These are phyloP conservation scores for Bruguiera sexangula DNA, from an alignment of 345 rosid genomes.

Conservation along the genomic window DNA sequence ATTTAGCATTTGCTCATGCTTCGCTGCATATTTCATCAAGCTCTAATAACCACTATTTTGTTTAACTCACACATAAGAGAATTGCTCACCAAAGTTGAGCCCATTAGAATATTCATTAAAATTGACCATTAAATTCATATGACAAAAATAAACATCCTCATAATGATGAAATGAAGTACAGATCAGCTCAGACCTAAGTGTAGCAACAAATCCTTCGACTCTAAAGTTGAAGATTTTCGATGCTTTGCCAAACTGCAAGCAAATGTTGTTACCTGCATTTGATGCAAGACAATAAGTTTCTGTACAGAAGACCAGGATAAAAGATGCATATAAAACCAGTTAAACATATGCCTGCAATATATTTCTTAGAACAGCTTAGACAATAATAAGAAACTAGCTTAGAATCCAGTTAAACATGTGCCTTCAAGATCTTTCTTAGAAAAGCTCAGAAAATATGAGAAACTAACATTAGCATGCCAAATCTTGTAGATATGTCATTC, in stretches of 20 bases:
- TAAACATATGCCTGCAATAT: too few relatives aligned
- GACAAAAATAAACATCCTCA: constrained; percentile 7
- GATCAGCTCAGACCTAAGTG: constrained; percentile 73
- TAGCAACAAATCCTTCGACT: constrained; percentile 83
- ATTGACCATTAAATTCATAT: neutral
- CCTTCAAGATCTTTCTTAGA: too few relatives aligned
- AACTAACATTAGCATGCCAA: too few relatives aligned
- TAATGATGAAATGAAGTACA: neutral
- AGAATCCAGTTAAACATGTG: too few relatives aligned
- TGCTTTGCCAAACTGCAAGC: constrained; percentile 93
- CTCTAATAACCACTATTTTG: too few relatives aligned
- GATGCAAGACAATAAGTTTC: constrained; percentile 9
- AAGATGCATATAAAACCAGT: neutral
- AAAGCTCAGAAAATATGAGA: too few relatives aligned
- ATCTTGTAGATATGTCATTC: too few relatives aligned
- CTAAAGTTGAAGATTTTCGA: constrained; percentile 82
- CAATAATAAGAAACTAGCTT: too few relatives aligned
- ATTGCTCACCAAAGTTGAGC: neutral
- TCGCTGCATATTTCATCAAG: too few relatives aligned
- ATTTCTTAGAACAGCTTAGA: too few relatives aligned
- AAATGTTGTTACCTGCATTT: constrained; percentile 74
- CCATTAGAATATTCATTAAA: constrained; percentile 4
- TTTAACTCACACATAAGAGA: too few relatives aligned
- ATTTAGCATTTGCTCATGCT: neutral
- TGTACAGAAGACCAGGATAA: neutral